These are phyloP conservation scores for Alnus rubra DNA, from an alignment of 306 rosid genomes.

Conservation along the genomic window DNA sequence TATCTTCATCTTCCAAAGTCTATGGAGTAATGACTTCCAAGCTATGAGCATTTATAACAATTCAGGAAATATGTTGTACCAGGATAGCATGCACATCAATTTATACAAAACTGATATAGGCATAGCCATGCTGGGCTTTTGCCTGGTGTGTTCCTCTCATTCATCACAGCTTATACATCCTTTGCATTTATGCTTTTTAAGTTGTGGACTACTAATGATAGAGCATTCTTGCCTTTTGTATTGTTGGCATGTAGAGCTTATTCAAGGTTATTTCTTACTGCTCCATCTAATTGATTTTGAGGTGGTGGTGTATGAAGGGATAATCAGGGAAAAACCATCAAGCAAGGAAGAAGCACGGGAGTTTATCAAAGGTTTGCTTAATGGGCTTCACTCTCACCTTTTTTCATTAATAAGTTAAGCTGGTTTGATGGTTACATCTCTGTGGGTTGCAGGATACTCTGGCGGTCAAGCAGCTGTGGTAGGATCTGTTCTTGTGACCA, in stretches of 20 bases:
- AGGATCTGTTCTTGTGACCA: slow-evolving; percentile 81
- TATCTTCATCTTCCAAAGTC: background rate
- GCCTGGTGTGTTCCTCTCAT: background rate
- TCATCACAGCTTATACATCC: slow-evolving; percentile 11
- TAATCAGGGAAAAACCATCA: slow-evolving; percentile 79
- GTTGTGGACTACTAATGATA: slow-evolving; percentile 11
- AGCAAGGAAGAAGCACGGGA: slow-evolving; percentile 81
- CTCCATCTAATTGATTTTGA: slow-evolving; percentile 40
- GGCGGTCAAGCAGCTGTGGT: slow-evolving; percentile 82
- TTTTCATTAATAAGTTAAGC: background rate
- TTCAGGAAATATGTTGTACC: background rate
- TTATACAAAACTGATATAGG: background rate
- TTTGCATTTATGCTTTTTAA: background rate
- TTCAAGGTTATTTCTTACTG: slow-evolving; percentile 27
- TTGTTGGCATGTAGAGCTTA: slow-evolving; percentile 18
- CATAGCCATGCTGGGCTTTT: background rate
- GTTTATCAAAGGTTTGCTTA: slow-evolving; percentile 71
- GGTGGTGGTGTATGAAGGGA: slow-evolving; percentile 90
- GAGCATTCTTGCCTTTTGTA: slow-evolving; percentile 20
- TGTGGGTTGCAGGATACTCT: slow-evolving; percentile 72
- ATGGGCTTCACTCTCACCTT: slow-evolving; percentile 12
- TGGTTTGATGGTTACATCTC: slow-evolving; percentile 23
- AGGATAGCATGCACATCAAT: background rate
- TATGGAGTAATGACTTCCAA: background rate
- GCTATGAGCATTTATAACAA: background rate